Conservation (phyloP, 306 rosid species). For the Cicer cuneatum region DNA sequence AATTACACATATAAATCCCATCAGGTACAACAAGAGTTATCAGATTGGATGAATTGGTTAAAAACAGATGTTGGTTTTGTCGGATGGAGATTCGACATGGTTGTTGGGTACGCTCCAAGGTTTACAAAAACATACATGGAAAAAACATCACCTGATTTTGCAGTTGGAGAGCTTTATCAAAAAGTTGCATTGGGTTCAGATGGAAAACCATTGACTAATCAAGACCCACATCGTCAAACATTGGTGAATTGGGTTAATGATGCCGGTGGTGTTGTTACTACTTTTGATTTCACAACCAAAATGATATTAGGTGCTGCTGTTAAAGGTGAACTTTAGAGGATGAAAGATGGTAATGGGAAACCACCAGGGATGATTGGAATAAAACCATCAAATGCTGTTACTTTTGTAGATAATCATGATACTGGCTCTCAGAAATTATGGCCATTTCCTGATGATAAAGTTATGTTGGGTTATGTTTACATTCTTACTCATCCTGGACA, state of each 20-base stretch:
- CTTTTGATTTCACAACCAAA: slow-evolving; percentile 57
- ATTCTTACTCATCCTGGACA: slow-evolving; percentile 80
- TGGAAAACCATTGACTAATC: slow-evolving; percentile 54
- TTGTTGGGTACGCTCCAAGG: slow-evolving; percentile 61
- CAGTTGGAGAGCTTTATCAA: slow-evolving; percentile 70
- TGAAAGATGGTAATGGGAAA: slow-evolving; percentile 56
- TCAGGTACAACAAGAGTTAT: slow-evolving; percentile 49
- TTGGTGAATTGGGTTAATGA: slow-evolving; percentile 51
- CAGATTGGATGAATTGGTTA: slow-evolving; percentile 82
- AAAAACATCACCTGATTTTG: slow-evolving; percentile 62
- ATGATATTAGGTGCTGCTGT: slow-evolving; percentile 61
- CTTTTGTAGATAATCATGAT: slow-evolving; percentile 77
- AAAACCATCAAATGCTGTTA: slow-evolving; percentile 64
- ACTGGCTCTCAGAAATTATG: slow-evolving; percentile 56
- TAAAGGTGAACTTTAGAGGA: slow-evolving; percentile 57
- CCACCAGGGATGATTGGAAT: slow-evolving; percentile 74
- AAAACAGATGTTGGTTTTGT: slow-evolving; percentile 67
- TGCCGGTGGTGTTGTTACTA: slow-evolving; percentile 50
- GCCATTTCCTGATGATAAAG: slow-evolving; percentile 64
- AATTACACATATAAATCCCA: no score
- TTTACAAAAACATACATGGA: slow-evolving; percentile 64
- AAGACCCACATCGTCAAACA: slow-evolving; percentile 43
- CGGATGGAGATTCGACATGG: slow-evolving; percentile 78
- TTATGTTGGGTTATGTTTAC: slow-evolving; percentile 66
- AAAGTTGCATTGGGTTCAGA: slow-evolving; percentile 36